phyloP scores from a whole-genome alignment of 148 eudicot species.

The Oxyria digyna region DNA sequence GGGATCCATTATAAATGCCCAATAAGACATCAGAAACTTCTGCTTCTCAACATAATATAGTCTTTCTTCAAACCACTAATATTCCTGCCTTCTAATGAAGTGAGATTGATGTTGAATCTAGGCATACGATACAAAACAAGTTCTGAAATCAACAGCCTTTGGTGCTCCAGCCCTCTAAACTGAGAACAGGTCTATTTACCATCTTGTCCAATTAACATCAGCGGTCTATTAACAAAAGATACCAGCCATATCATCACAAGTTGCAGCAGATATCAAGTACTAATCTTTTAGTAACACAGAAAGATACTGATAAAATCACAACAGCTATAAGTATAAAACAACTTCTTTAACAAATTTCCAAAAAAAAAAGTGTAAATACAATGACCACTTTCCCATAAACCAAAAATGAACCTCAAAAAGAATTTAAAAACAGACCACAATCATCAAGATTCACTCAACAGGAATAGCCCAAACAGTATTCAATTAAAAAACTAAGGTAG shows the following conservation, averaged over 20 bases:
- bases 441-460: background rate
- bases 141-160: background rate
- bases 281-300: background rate
- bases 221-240: background rate
- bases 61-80: background rate
- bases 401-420: background rate
- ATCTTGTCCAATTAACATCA: background rate
- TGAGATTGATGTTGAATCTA: background rate
- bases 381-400: background rate
- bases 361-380: background rate
- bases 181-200: background rate
- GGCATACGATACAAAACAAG: no score
- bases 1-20: background rate
- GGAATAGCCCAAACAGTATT: background rate
- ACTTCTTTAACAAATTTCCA: background rate
- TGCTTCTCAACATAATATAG: background rate
- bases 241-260: background rate
- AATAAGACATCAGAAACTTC: background rate
- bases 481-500: background rate
- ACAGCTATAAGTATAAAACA: background rate
- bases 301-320: background rate
- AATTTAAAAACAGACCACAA: background rate
- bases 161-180: background rate
- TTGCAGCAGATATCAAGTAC: background rate
- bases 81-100: background rate